Percentiles rank a stretch among this genome's conserved stretches.
Conservation (phyloP, 768 basidiomycete genomes). For the Udeniomyces megalosporus region DNA sequence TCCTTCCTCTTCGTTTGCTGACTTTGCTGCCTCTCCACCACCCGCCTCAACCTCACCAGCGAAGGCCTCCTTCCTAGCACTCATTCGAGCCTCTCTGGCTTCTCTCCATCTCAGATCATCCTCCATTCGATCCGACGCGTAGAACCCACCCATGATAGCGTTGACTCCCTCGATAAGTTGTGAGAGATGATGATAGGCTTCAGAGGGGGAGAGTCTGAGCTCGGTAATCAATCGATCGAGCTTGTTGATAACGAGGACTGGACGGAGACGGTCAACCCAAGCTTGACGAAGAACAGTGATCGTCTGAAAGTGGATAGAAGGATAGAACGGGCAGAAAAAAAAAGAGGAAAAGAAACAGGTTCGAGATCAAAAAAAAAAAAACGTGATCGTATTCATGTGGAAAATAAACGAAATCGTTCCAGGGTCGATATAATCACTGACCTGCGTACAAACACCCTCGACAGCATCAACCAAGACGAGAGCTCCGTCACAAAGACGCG, state of each 20-base stretch:
- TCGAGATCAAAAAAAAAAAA: too few relatives aligned
- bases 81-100: slow-evolving; percentile 67
- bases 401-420: too few relatives aligned
- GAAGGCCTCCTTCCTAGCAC: slow-evolving; percentile 33
- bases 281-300: slow-evolving; percentile 89
- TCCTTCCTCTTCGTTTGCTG: slow-evolving; percentile 20
- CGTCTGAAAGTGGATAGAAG: slow-evolving; percentile 41
- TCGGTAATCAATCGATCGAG: slow-evolving; percentile 87
- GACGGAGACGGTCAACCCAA: slow-evolving; percentile 72
- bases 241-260: slow-evolving; percentile 93
- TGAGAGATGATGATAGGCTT: slow-evolving; percentile 86
- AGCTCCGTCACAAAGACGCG: slow-evolving; percentile 84
- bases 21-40: slow-evolving; percentile 34
- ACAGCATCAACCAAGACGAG: slow-evolving; percentile 90
- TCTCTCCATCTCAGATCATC: slow-evolving; percentile 89
- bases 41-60: slow-evolving; percentile 49
- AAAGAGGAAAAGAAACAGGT: background rate
- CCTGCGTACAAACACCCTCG: slow-evolving; percentile 97
- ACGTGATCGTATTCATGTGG: too few relatives aligned
- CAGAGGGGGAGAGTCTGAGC: slow-evolving; percentile 71
- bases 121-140: slow-evolving; percentile 89
- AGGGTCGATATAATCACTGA: too few relatives aligned
- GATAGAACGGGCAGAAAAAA: background rate
- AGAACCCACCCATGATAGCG: slow-evolving; percentile 93
- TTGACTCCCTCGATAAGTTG: slow-evolving; percentile 93